phyloP scores from a whole-genome alignment of 2,329 filamentous ascomycete species.

The Sporothrix brasiliensis region DNA sequence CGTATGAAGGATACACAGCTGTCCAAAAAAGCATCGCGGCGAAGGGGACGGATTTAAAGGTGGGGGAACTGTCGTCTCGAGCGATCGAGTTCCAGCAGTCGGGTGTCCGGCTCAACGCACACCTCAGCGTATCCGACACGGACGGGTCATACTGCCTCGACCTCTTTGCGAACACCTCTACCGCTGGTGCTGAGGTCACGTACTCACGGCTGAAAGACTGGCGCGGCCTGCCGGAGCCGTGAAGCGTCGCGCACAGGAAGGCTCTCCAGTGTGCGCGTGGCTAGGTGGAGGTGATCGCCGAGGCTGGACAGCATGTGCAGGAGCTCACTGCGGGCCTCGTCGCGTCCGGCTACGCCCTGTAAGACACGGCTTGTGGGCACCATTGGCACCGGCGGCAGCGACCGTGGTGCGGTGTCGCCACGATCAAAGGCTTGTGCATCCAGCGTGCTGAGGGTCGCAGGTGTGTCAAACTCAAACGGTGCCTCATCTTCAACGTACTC shows the following conservation, averaged over 20 bases:
- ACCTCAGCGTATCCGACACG: background rate
- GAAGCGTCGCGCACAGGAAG: constrained; percentile 38
- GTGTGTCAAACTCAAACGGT: constrained; percentile 49
- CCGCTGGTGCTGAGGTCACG: background rate
- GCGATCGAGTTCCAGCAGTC: background rate
- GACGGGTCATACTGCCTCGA: background rate
- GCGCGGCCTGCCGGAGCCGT: background rate
- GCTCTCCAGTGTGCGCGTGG: constrained; percentile 39
- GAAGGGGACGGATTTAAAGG: background rate
- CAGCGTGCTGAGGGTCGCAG: background rate
- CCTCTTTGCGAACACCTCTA: background rate
- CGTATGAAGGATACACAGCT: background rate
- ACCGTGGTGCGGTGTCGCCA: background rate
- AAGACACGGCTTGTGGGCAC: constrained; percentile 54
- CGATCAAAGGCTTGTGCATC: too few species aligned
- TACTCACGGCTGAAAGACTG: background rate
- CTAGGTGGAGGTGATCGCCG: constrained; percentile 41
- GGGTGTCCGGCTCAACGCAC: background rate
- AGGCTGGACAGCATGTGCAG: constrained; percentile 44
- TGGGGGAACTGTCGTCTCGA: background rate
- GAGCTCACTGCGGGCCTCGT: constrained; percentile 43
- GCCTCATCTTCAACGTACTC: constrained; percentile 44
- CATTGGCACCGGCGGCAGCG: constrained; percentile 1
- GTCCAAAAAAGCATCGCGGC: background rate
- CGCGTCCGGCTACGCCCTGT: constrained; percentile 41